Conservation (phyloP, 2,329 filamentous ascomycete species). For the Penicillium vulpinum region DNA sequence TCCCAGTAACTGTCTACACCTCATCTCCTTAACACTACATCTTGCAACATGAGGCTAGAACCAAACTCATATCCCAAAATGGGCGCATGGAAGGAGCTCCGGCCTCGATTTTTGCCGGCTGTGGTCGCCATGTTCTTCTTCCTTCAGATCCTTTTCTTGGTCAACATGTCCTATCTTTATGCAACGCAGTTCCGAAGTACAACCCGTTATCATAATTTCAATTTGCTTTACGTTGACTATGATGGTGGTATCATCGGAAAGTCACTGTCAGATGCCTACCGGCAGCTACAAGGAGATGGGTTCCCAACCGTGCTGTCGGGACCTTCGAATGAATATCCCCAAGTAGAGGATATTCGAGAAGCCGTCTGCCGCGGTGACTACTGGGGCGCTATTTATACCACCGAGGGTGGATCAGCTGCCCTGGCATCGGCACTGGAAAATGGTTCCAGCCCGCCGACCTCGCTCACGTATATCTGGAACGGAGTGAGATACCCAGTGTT, state of each 20-base stretch:
- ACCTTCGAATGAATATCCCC: neutral
- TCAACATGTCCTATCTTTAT: constrained; percentile 20
- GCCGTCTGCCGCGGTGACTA: constrained; percentile 4
- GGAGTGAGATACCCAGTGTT: constrained; percentile 3
- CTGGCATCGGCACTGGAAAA: neutral
- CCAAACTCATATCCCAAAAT: neutral
- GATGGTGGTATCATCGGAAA: constrained; percentile 32
- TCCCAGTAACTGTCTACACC: neutral
- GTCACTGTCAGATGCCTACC: constrained; percentile 30
- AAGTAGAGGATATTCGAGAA: neutral
- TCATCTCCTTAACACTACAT: neutral
- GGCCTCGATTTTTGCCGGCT: neutral
- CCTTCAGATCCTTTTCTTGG: constrained; percentile 15
- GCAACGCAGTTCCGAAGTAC: constrained; percentile 12
- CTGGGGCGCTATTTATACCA: constrained; percentile 1
- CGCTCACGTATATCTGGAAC: constrained; percentile 4
- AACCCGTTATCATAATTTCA: constrained; percentile 27
- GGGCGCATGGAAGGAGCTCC: neutral
- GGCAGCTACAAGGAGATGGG: neutral
- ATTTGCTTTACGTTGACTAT: constrained; percentile 34
- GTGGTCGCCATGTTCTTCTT: constrained; percentile 8
- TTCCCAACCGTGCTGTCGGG: neutral
- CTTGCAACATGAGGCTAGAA: neutral
- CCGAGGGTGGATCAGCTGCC: neutral
- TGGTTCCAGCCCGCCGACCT: neutral